These are phyloP conservation scores for Ajuga chamaepitys DNA, from an alignment of 257 asterid species.

Conservation along the genomic window DNA sequence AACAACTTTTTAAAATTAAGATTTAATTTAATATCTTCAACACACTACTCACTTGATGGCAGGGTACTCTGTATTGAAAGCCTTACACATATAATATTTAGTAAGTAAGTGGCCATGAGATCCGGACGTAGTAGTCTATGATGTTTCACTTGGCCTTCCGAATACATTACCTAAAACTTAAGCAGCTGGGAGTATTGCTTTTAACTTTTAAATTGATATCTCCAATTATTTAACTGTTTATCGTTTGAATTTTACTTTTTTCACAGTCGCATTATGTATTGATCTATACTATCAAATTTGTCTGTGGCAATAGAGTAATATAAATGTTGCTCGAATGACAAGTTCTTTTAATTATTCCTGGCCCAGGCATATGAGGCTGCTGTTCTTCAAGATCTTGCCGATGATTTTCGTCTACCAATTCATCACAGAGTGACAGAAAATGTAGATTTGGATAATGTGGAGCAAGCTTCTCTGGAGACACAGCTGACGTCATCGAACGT, in stretches of 20 bases:
- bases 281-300: background rate
- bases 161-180: background rate
- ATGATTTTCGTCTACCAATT: conserved; percentile 85
- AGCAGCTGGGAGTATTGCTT: background rate
- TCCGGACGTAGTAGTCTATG: background rate
- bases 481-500: conserved; percentile 72
- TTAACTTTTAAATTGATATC: background rate
- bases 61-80: background rate
- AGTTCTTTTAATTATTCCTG: conserved; percentile 13
- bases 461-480: conserved; percentile 88
- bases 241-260: background rate
- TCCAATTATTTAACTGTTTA: background rate
- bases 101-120: background rate
- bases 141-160: background rate
- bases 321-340: background rate
- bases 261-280: background rate
- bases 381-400: conserved; percentile 84
- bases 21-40: background rate
- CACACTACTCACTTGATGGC: background rate
- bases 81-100: background rate
- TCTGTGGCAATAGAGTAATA: background rate
- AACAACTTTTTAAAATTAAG: background rate
- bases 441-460: conserved; percentile 82
- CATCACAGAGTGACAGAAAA: conserved; percentile 80
- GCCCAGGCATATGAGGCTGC: conserved; percentile 57